Conservation (phyloP, 305 asterid species). For the Vinca major region DNA sequence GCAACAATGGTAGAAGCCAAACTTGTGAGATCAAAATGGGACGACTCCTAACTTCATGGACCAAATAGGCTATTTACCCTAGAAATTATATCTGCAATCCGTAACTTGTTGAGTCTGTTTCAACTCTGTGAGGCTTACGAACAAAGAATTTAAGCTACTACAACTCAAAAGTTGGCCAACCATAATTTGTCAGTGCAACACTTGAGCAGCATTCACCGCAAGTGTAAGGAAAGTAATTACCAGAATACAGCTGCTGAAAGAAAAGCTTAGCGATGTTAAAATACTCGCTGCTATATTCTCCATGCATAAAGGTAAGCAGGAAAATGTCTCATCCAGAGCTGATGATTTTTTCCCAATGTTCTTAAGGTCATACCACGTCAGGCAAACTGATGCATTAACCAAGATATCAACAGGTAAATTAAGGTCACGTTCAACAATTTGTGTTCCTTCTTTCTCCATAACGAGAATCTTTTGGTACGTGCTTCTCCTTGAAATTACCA, state of each 20-base stretch:
- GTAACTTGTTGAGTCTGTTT: background rate
- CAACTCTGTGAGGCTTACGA: background rate
- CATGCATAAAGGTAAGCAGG: slow-evolving; percentile 78
- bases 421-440: slow-evolving; percentile 85
- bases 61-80: too few species aligned
- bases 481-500: slow-evolving; percentile 89
- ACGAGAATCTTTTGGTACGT: slow-evolving; percentile 84
- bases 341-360: slow-evolving; percentile 81
- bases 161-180: background rate
- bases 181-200: background rate
- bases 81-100: background rate
- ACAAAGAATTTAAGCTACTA: background rate
- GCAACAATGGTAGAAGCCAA: too few species aligned
- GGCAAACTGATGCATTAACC: slow-evolving; percentile 60
- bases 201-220: background rate
- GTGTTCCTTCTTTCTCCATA: slow-evolving; percentile 75
- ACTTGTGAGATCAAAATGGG: too few species aligned
- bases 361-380: slow-evolving; percentile 83
- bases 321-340: slow-evolving; percentile 63
- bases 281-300: slow-evolving; percentile 81
- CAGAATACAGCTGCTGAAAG: slow-evolving; percentile 95
- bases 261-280: slow-evolving; percentile 83
- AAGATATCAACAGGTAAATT: slow-evolving; percentile 72
- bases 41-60: too few species aligned
- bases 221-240: slow-evolving; percentile 38